Conservation (phyloP, 73 alveolate species). For the Uronychia binucleata region DNA sequence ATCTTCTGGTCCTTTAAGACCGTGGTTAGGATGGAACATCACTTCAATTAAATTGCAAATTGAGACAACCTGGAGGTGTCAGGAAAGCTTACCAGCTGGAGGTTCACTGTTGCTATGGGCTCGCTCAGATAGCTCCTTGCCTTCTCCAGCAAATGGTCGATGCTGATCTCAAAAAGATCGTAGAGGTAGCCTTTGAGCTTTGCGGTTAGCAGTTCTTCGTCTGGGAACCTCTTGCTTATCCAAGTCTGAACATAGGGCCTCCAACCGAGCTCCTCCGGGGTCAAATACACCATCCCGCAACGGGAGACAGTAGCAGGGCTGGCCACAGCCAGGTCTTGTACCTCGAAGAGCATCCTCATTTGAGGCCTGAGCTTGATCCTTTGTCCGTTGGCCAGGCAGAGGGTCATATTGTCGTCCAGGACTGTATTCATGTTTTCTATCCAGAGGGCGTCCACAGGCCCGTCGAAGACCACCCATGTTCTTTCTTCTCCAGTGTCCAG, state of each 20-base stretch:
- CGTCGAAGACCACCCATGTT: slow-evolving; percentile 99
- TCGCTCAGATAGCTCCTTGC: slow-evolving; percentile 65
- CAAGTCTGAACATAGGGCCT: slow-evolving; percentile 95
- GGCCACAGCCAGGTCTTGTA: slow-evolving; percentile 98
- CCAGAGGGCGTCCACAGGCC: slow-evolving; percentile 99
- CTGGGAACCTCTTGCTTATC: slow-evolving; percentile 83
- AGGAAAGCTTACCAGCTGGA: slow-evolving; percentile 73
- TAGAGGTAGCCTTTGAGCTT: slow-evolving; percentile 76
- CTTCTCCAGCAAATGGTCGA: slow-evolving; percentile 58
- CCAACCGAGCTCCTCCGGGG: slow-evolving; percentile 99
- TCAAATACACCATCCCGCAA: slow-evolving; percentile 99
- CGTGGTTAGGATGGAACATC: slow-evolving; percentile 49
- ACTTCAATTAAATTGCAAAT: slow-evolving; percentile 76
- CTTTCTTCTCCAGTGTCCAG: slow-evolving; percentile 90
- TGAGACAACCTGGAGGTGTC: no score
- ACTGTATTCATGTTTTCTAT: slow-evolving; percentile 99
- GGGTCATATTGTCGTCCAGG: slow-evolving; percentile 99
- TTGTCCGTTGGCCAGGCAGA: slow-evolving; percentile 99
- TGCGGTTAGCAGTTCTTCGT: slow-evolving; percentile 74
- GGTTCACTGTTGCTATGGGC: slow-evolving; percentile 63
- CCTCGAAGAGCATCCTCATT: slow-evolving; percentile 99
- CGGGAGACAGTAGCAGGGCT: slow-evolving; percentile 99
- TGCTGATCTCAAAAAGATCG: slow-evolving; percentile 63
- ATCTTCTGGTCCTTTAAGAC: slow-evolving; percentile 64
- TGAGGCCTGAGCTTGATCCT: slow-evolving; percentile 97